Base-by-base conservation (phyloP, 306 rosid genomes). In the Trifolium fragiferum region DNA sequence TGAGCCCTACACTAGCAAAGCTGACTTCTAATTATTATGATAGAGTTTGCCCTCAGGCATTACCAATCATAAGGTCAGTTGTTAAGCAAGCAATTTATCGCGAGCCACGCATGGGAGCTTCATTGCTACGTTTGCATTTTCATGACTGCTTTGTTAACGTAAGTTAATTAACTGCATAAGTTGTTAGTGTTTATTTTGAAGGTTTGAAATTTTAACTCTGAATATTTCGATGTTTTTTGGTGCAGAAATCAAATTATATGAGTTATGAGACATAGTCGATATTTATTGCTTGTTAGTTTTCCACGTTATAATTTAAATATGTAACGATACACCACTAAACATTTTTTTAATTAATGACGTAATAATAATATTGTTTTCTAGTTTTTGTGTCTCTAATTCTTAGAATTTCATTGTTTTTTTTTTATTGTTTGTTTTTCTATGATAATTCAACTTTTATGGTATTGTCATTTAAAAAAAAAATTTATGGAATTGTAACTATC, bases 131-230 rank as follows among this genome's bases (percentile, higher is more conserved):
- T 16, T 55, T 81, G 74, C 84, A 81, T 66, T 81, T 81, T 58
- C 84, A 76, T 62, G 84, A 81, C 10, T 81, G 84, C 33, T 81
- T 81, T 66, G 81, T 81, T 16, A 81, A 76, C 8, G 84, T 81
- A 60, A 70, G 84, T 81, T 33, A 53, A 74, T 81, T 33, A 54
- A 74, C 70, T 32, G 1, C 43, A 10, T 21, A 50, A 5, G 15
- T 47, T 14, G 49, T 10, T 15, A 15, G 2, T 13, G 53, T 46
- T 46, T 46, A 15, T 15, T 1, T 47, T 47, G 6, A 30, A 30
- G 33, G 15, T 13, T 9, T 43, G 1, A 4, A 12, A n/a, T 12
- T 43, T 43, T 15, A 43, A 43, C 49, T 11, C 11, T 43, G 2
- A 5, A 4, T 43, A 1, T 1, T 43, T 43, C 4, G n/a, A 43